Evolutionary conservation across 805 yeast species (phyloP).

Genomic region (Torulaspora gathmanii): DNA sequence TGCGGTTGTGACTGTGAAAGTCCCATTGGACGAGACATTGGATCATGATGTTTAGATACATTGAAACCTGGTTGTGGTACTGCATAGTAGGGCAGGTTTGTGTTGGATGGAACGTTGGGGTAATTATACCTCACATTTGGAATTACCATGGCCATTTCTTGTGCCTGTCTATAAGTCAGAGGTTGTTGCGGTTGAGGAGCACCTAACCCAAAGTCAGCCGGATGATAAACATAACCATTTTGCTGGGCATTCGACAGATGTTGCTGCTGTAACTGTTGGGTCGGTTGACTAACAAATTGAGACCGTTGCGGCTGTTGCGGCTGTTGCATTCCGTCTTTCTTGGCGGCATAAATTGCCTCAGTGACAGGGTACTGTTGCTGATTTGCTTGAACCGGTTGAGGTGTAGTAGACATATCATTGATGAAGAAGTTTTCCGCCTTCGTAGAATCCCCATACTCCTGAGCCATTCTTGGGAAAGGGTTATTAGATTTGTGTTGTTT

Average conservation of each 20-base stretch:
- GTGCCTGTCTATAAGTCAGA: constrained; percentile 6
- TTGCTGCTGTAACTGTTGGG: constrained; percentile 7
- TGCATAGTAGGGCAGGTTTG: constrained; percentile 10
- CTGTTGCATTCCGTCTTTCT: constrained; percentile 1
- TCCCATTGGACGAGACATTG: background rate
- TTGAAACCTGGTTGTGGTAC: constrained; percentile 1
- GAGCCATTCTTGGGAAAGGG: constrained; percentile 33
- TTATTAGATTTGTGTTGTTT: constrained; percentile 34
- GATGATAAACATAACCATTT: constrained; percentile 1
- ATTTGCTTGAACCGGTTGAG: background rate
- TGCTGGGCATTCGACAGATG: constrained; percentile 10
- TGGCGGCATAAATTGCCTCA: background rate
- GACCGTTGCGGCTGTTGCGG: constrained; percentile 3
- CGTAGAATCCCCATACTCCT: background rate
- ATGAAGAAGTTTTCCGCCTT: constrained; percentile 3
- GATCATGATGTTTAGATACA: background rate
- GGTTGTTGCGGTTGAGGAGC: constrained; percentile 8
- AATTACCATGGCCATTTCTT: background rate
- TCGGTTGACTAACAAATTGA: background rate
- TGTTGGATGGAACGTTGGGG: constrained; percentile 2
- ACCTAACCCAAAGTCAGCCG: constrained; percentile 5
- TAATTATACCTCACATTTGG: constrained; percentile 6
- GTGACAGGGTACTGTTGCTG: background rate
- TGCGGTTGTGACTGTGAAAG: constrained; percentile 12
- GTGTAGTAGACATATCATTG: background rate